Base-by-base conservation (phyloP, 2,329 filamentous ascomycete species). In the Colletotrichum destructivum region DNA sequence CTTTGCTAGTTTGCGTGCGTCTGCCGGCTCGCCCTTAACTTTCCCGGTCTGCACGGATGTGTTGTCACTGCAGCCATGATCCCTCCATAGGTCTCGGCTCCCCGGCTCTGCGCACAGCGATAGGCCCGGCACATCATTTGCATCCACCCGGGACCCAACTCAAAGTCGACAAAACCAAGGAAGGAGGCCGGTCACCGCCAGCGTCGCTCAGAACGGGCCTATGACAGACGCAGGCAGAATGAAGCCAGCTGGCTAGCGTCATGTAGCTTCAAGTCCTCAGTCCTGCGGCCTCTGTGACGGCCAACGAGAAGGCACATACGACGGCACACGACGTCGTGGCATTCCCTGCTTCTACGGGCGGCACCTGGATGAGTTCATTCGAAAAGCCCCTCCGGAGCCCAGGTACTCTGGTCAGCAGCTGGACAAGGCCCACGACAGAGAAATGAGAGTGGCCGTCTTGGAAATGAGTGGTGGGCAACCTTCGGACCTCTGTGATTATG, bases 1-100 rank as follows among this genome's bases (percentile, higher is more conserved):
- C 60, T 64, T 51, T 66, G 55, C 44, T 42, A 61, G 35, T 12
- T 18, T 57, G 42, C 15, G 31, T 57, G 42, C 15, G 31, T 68
- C 67, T 56, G 60, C 63, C 46, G 44, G 65, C 13, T 63, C 49
- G 46, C 56, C 59, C 49, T 55, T 46, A 38, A 38, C 35, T 38
- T 38, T 38, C 35, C 35, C 35, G 16, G 49, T 54, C 74, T 84
- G 83, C 83, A 84, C 72, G 79, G 82, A 79, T 84, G 82, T 76
- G 83, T 81, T 85, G 83, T 82, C 78, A 78, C 76, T 83, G 82
- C 85, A 85, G 80, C 81, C 80, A 80, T 81, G 71, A 81, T 81
- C 80, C 80, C 79, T 83, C 79, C 77, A 80, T 47, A 52, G 59
- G 52, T 82, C 79, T 77, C 78, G 78, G 79, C 79, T 77, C 77